Percentiles rank a stretch among this genome's conserved stretches.
phyloP scores from a whole-genome alignment of 2,329 filamentous ascomycete species.

The Neofusicoccum sp. region DNA sequence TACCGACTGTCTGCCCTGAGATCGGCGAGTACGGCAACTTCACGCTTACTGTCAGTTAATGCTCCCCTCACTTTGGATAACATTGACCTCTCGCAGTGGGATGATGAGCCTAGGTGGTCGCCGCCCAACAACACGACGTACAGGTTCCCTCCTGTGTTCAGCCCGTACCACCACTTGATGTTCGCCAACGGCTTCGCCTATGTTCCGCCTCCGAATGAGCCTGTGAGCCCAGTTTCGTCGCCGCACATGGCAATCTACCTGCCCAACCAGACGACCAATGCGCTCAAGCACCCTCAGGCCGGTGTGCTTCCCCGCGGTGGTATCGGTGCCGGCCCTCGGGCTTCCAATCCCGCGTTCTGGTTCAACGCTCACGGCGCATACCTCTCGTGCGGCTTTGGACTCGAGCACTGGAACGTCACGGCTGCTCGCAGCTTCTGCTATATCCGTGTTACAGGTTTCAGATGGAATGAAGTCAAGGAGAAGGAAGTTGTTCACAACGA shows the following conservation, averaged over 20 bases:
- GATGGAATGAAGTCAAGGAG: constrained; percentile 36
- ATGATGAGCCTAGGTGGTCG: constrained; percentile 35
- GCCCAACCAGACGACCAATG: constrained; percentile 32
- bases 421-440: constrained; percentile 37
- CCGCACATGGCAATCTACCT: constrained; percentile 50
- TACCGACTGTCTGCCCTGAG: not conserved
- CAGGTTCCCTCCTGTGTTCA: constrained; percentile 42
- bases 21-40: constrained; percentile 47
- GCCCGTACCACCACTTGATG: constrained; percentile 52
- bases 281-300: constrained; percentile 30
- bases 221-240: constrained; percentile 45
- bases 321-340: constrained; percentile 47
- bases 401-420: not conserved
- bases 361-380: constrained; percentile 50
- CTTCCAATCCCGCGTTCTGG: constrained; percentile 47
- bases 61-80: constrained; percentile 29
- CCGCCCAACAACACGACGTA: constrained; percentile 29
- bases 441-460: constrained; percentile 48
- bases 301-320: constrained; percentile 43
- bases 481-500: constrained; percentile 26
- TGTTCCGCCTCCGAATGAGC: constrained; percentile 44
- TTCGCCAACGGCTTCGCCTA: constrained; percentile 53
- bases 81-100: constrained; percentile 28
- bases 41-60: constrained; percentile 27
- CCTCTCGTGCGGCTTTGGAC: constrained; percentile 48